These are phyloP conservation scores for Adansonia rubrostipa DNA, from an alignment of 441 rosid species.

Conservation along the genomic window DNA sequence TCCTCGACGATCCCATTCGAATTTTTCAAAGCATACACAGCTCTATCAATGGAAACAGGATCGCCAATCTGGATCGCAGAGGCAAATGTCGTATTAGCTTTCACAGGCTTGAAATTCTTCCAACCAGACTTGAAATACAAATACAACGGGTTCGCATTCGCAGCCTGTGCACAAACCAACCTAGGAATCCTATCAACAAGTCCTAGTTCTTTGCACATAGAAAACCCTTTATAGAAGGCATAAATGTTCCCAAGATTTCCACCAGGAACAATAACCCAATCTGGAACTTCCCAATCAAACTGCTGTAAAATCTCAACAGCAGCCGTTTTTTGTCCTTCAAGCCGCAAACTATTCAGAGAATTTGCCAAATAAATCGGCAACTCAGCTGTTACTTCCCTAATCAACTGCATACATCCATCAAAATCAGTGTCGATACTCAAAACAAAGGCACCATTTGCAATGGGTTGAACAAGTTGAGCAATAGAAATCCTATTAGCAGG, in stretches of 20 bases:
- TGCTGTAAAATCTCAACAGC: conserved; percentile 71
- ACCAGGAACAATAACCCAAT: conserved; percentile 68
- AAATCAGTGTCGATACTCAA: conserved; percentile 66
- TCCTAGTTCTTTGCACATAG: conserved; percentile 63
- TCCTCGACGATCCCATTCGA: conserved; percentile 59
- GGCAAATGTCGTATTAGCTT: conserved; percentile 57
- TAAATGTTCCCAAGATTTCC: conserved; percentile 67
- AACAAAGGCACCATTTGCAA: conserved; percentile 68
- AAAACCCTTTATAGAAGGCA: conserved; percentile 69
- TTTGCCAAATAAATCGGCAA: conserved; percentile 65
- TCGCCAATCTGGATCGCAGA: conserved; percentile 76
- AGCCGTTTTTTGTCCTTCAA: conserved; percentile 74
- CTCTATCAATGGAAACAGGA: conserved; percentile 68
- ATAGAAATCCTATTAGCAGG: conserved; percentile 63
- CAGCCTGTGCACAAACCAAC: conserved; percentile 70
- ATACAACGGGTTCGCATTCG: conserved; percentile 64
- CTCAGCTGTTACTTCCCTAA: conserved; percentile 64
- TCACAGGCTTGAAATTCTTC: conserved; percentile 54
- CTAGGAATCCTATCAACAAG: conserved; percentile 63
- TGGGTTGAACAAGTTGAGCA: conserved; percentile 69
- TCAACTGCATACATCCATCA: conserved; percentile 69
- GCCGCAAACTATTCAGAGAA: conserved; percentile 59
- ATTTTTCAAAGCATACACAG: conserved; percentile 56
- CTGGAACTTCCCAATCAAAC: conserved; percentile 71
- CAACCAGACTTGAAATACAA: conserved; percentile 56